Conservation (phyloP, 2,329 filamentous ascomycete genomes). For the Fusarium abutilonis region DNA sequence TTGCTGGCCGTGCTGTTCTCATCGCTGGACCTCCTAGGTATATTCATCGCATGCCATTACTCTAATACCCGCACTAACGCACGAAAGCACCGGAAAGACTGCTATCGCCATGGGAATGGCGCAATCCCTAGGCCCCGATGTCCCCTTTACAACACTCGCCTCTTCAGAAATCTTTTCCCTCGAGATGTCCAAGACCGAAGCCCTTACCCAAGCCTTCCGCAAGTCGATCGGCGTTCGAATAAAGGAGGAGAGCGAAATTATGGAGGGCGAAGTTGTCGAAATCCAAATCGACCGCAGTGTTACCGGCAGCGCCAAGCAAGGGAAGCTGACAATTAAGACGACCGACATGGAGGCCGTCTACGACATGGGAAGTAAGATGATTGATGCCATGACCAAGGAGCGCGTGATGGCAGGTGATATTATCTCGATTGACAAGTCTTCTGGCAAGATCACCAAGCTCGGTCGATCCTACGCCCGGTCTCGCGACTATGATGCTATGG, state of each 20-base stretch:
- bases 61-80: slow-evolving; percentile 30
- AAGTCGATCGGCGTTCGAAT: slow-evolving; percentile 98
- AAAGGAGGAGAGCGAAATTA: slow-evolving; percentile 98
- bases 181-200: slow-evolving; percentile 99
- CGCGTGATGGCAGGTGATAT: slow-evolving; percentile 99
- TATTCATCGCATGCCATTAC: slow-evolving; percentile 19
- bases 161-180: slow-evolving; percentile 98
- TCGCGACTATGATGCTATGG: slow-evolving; percentile 99
- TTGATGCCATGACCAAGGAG: slow-evolving; percentile 99
- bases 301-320: slow-evolving; percentile 96
- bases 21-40: slow-evolving; percentile 92
- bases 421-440: slow-evolving; percentile 98
- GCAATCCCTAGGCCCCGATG: slow-evolving; percentile 91
- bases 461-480: slow-evolving; percentile 94
- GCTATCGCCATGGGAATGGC: slow-evolving; percentile 99
- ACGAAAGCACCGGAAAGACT: slow-evolving; percentile 88
- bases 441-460: slow-evolving; percentile 96
- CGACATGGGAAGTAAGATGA: slow-evolving; percentile 99
- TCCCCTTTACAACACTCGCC: slow-evolving; percentile 95
- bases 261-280: slow-evolving; percentile 98
- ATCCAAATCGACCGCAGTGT: slow-evolving; percentile 98
- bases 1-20: slow-evolving; percentile 91
- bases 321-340: slow-evolving; percentile 98
- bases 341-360: slow-evolving; percentile 99
- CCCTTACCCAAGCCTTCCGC: slow-evolving; percentile 96